Conservation (phyloP, 805 yeast genomes). For the Wickerhamiella slavikovae region DNA sequence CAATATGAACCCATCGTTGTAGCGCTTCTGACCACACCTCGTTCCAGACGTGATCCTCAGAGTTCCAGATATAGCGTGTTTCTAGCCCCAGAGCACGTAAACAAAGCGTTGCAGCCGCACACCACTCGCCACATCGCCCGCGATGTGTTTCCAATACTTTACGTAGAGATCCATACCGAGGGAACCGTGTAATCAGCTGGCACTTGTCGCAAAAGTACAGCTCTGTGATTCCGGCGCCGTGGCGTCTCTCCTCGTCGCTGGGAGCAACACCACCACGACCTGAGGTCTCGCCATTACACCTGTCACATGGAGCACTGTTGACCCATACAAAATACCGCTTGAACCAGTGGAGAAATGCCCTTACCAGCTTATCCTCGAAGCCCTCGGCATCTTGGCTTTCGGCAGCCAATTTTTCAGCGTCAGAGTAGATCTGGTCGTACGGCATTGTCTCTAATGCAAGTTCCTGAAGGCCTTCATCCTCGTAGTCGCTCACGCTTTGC, state of each 20-base stretch:
- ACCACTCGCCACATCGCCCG: slow-evolving; percentile 96
- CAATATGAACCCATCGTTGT: slow-evolving; percentile 65
- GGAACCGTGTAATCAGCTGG: slow-evolving; percentile 30
- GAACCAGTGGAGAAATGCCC: slow-evolving; percentile 42
- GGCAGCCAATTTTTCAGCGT: slow-evolving; percentile 24
- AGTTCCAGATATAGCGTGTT: slow-evolving; percentile 63
- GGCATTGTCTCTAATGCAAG: slow-evolving; percentile 44
- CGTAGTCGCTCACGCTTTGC: slow-evolving; percentile 23
- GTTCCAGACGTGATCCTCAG: slow-evolving; percentile 91
- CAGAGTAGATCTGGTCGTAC: slow-evolving; percentile 32
- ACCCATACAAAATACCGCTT: slow-evolving; percentile 75
- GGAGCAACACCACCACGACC: slow-evolving; percentile 24
- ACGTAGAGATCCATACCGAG: slow-evolving; percentile 53
- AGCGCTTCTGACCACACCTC: slow-evolving; percentile 50
- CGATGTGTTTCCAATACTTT: slow-evolving; percentile 36
- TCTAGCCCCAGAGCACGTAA: slow-evolving; percentile 44
- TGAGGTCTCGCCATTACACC: slow-evolving; percentile 28
- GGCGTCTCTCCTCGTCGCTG: slow-evolving; percentile 22
- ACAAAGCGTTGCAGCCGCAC: slow-evolving; percentile 56
- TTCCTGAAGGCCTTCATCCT: slow-evolving; percentile 26
- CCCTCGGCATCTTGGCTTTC: slow-evolving; percentile 17
- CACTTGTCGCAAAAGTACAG: slow-evolving; percentile 41
- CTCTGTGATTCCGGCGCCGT: slow-evolving; percentile 42
- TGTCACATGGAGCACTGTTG: slow-evolving; percentile 39
- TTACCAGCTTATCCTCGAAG: slow-evolving; percentile 36